These are phyloP conservation scores for Fusarium metavorans DNA, from an alignment of 2,329 filamentous ascomycete genomes.

Conservation along the genomic window DNA sequence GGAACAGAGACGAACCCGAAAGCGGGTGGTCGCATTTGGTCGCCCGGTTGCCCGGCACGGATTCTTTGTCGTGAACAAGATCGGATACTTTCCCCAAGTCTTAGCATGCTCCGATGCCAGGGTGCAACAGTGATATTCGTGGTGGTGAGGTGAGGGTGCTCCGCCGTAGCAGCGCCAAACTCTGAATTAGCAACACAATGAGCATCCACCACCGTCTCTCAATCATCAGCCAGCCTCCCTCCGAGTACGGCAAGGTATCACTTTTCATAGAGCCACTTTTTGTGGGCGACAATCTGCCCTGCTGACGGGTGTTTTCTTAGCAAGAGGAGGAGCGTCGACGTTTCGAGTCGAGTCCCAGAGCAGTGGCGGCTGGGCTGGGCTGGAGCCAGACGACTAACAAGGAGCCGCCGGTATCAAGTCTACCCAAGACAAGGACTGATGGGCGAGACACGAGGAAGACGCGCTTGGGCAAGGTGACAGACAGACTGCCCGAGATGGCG, in stretches of 20 bases:
- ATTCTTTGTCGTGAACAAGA: slow-evolving; percentile 13
- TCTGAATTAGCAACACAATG: slow-evolving; percentile 35
- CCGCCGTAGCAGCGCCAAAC: slow-evolving; percentile 39
- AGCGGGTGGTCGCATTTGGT: slow-evolving; percentile 31
- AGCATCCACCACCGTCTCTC: slow-evolving; percentile 14
- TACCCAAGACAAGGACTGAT: slow-evolving; percentile 21
- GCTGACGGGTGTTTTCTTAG: slow-evolving; percentile 1
- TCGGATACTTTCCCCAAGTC: slow-evolving; percentile 35
- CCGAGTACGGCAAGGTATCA: slow-evolving; percentile 6
- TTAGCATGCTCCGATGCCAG: slow-evolving; percentile 28
- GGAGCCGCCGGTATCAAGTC: slow-evolving; percentile 10
- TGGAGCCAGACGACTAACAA: slow-evolving; percentile 12
- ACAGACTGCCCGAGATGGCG: slow-evolving; percentile 12
- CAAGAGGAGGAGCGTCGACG: slow-evolving; percentile 16
- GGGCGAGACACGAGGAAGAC: slow-evolving; percentile 8
- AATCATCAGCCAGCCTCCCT: slow-evolving; percentile 30
- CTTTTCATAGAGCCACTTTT: slow-evolving; percentile 23
- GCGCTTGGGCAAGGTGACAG: slow-evolving; percentile 12
- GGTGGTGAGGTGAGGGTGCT: slow-evolving; percentile 37
- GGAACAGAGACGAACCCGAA: slow-evolving; percentile 23
- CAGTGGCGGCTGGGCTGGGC: slow-evolving; percentile 14
- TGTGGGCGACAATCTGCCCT: slow-evolving; percentile 3
- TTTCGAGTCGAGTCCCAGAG: slow-evolving; percentile 25
- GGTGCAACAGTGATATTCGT: slow-evolving; percentile 30
- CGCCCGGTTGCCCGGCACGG: slow-evolving; percentile 27